Evolutionary conservation across 306 rosid species (phyloP), one percentile per base, ranked within the genome.

Genomic region (Glycyrrhiza uralensis): DNA sequence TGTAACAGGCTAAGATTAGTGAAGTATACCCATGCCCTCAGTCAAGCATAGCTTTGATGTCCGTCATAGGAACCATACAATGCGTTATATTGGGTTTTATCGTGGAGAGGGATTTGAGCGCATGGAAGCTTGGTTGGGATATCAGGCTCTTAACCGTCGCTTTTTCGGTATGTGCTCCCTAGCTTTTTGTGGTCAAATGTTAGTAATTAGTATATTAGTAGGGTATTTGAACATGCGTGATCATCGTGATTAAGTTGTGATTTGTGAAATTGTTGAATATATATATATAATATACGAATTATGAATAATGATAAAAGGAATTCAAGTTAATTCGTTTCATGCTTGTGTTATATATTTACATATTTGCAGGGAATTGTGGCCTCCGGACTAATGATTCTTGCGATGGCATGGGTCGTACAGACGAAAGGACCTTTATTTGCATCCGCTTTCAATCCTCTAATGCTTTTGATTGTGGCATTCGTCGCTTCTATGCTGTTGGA

Each of bases 71-170:
- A 46, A 39, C 89, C 69, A 28, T 86, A 17, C 92, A 86, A 45
- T 55, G 81, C 5, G 49, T 63, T n/a, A 28, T 41, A 3, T 76
- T 73, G 15, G 87, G 91, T 7, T 45, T 88, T 0, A 77, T 76
- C 36, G 18, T 22, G 26, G 91, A 84, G 36, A 87, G 80, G 38
- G 90, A 88, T 30, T 83, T 79, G 88, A 76, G 17, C 17, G 78
- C 83, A 13, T 90, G 96, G 91, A 86, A 72, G 32, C 22, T 88
- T 5, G 87, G 91, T 41, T 88, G 93, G 93, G 79, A 90, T 29
- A 71, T 90, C 3, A 72, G 91, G 80, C 96, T 90, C 10, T 75
- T 90, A 26, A 33, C 86, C 0, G 88, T 71, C 0, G 62, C 82
- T 6, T 77, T 47, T 50, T 62, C 79, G 64, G 72, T 74, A 74